These are phyloP conservation scores for Melampsora americana DNA, from an alignment of 1,284 basidiomycete genomes.

Conservation along the genomic window DNA sequence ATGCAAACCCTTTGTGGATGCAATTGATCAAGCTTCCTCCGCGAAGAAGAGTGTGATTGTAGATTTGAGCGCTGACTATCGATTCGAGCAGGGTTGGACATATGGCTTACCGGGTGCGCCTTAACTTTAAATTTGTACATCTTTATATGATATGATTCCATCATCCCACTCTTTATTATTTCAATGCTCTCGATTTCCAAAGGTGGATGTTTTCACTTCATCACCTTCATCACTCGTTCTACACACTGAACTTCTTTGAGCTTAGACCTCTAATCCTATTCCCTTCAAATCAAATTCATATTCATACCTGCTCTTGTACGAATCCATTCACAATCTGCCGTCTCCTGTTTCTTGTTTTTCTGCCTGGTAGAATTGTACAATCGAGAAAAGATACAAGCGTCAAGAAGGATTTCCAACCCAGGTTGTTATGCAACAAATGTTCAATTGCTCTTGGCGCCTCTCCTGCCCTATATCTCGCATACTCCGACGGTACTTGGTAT, in stretches of 20 bases:
- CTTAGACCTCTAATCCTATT: neutral
- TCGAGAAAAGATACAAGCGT: constrained; percentile 65
- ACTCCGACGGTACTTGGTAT: constrained; percentile 86
- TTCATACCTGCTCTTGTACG: neutral
- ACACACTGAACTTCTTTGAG: neutral
- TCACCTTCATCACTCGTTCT: neutral
- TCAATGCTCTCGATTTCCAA: neutral
- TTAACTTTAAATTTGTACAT: constrained; percentile 18
- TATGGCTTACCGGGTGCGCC: constrained; percentile 97
- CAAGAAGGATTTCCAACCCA: constrained; percentile 89
- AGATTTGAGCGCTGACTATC: constrained; percentile 89
- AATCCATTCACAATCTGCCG: neutral
- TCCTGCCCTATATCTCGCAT: constrained; percentile 69
- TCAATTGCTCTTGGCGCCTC: constrained; percentile 85
- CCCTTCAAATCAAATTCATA: neutral
- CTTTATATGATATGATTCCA: neutral
- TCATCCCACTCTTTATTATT: neutral
- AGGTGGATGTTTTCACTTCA: neutral
- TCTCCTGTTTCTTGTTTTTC: constrained; percentile 48
- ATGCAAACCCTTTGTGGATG: constrained; percentile 96
- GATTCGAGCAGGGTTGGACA: constrained; percentile 91
- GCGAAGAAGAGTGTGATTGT: constrained; percentile 74
- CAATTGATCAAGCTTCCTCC: constrained; percentile 70
- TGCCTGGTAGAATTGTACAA: constrained; percentile 74
- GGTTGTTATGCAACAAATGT: constrained; percentile 94